Conservation (phyloP, 768 basidiomycete species). For the Pholiota molesta region DNA sequence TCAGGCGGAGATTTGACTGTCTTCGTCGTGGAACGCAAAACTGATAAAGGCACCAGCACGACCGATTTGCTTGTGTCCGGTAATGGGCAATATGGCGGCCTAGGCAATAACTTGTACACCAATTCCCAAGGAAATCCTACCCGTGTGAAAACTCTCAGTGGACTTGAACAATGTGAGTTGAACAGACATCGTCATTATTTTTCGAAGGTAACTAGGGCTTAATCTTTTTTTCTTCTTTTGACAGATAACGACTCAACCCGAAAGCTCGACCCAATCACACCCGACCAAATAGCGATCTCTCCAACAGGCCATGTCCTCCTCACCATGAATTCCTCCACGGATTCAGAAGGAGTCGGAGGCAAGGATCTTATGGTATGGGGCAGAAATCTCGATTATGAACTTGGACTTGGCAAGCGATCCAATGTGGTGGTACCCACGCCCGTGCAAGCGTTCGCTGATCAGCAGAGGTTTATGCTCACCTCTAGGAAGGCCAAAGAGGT, state of each 20-base stretch:
- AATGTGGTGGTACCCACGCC: slow-evolving; percentile 57
- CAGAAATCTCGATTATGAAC: slow-evolving; percentile 70
- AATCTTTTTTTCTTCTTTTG: slow-evolving; percentile 3
- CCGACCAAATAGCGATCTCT: slow-evolving; percentile 66
- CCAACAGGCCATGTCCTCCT: slow-evolving; percentile 77
- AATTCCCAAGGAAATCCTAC: slow-evolving; percentile 72
- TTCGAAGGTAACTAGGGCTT: not conserved
- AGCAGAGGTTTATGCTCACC: slow-evolving; percentile 59
- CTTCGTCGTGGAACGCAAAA: slow-evolving; percentile 67
- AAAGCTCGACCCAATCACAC: slow-evolving; percentile 64
- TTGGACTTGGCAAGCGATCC: slow-evolving; percentile 73
- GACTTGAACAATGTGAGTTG: slow-evolving; percentile 80
- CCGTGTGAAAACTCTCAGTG: slow-evolving; percentile 79
- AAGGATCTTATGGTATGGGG: slow-evolving; percentile 78
- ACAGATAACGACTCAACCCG: slow-evolving; percentile 68
- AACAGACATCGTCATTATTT: not conserved
- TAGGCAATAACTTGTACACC: slow-evolving; percentile 70
- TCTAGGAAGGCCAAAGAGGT: slow-evolving; percentile 53
- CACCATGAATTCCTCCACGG: slow-evolving; percentile 64
- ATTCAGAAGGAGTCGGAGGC: slow-evolving; percentile 52
- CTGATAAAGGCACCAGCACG: slow-evolving; percentile 26
- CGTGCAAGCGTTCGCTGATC: slow-evolving; percentile 51
- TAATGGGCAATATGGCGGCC: slow-evolving; percentile 82
- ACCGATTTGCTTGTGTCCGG: slow-evolving; percentile 72
- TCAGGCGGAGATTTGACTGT: slow-evolving; percentile 77